Conservation (phyloP, 108 stramenopile species). For the Thalassiosira profunda region DNA sequence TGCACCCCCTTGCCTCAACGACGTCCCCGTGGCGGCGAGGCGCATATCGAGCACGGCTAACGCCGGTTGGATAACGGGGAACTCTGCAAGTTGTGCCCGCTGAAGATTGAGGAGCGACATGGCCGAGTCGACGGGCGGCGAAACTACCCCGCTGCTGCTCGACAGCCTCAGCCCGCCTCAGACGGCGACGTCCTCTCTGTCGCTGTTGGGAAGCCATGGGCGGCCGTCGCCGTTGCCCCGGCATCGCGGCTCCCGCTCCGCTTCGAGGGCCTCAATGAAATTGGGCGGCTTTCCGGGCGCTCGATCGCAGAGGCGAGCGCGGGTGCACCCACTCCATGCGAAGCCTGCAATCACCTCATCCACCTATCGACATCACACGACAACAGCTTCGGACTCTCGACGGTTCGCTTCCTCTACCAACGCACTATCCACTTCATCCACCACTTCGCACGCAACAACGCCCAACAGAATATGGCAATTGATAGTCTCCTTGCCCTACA, state of each 20-base stretch:
- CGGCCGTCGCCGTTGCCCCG: not conserved
- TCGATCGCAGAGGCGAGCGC: not conserved
- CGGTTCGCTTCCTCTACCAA: not conserved
- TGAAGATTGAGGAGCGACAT: too few relatives aligned
- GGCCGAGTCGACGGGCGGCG: too few relatives aligned
- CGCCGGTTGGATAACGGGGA: too few relatives aligned
- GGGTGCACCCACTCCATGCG: not conserved
- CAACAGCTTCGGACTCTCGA: not conserved
- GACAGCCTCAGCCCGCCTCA: not conserved
- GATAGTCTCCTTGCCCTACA: conserved; percentile 20
- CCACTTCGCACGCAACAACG: too few relatives aligned
- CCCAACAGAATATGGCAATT: not conserved
- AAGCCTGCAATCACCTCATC: not conserved
- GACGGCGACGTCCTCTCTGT: not conserved
- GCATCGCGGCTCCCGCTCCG: not conserved
- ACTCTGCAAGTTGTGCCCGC: too few relatives aligned
- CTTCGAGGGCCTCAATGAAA: too few relatives aligned
- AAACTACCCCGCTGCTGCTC: conserved; percentile 8
- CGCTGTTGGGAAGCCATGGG: not conserved
- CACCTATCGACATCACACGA: not conserved
- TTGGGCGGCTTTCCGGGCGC: not conserved
- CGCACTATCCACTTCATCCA: not conserved
- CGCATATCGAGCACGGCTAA: too few relatives aligned
- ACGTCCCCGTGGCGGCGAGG: too few relatives aligned
- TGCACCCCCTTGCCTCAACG: too few relatives aligned